Conservation (phyloP, 169 alveolate genomes). For the Eimeria maxima region DNA sequence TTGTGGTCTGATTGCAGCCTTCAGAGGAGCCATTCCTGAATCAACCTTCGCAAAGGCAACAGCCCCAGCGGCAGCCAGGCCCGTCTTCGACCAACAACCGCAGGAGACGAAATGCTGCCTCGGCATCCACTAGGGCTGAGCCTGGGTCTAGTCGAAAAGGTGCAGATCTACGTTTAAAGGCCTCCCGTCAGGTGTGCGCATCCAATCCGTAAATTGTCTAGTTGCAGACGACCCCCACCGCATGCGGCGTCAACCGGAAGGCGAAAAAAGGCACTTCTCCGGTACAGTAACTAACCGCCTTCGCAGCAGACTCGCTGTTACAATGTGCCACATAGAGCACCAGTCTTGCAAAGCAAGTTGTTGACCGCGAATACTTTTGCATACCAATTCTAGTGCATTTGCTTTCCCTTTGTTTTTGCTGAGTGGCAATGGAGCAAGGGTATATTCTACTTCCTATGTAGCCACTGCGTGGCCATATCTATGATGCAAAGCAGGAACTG, state of each 20-base stretch:
- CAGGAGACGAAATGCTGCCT: conserved; percentile 42
- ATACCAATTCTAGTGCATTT: neutral
- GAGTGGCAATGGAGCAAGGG: conserved; percentile 24
- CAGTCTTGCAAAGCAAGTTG: neutral
- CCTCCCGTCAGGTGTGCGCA: neutral
- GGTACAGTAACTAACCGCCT: neutral
- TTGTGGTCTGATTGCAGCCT: conserved; percentile 9
- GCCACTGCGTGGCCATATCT: neutral
- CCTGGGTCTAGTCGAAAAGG: conserved; percentile 30
- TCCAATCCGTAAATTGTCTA: neutral
- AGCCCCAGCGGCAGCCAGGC: conserved; percentile 46
- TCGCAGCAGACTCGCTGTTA: neutral
- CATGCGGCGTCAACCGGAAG: neutral
- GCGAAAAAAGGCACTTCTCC: neutral
- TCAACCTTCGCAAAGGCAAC: conserved; percentile 17
- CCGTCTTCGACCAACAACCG: conserved; percentile 43
- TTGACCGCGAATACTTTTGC: neutral
- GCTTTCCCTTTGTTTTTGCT: neutral
- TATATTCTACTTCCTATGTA: neutral
- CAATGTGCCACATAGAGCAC: neutral
- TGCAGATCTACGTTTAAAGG: conserved; percentile 31
- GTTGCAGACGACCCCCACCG: neutral
- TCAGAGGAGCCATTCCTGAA: conserved; percentile 9
- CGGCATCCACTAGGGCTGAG: conserved; percentile 20
- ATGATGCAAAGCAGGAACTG: neutral